Evolutionary conservation across 2,329 filamentous ascomycete genomes (phyloP).

Genomic region (Exophiala phaeomuriformis): DNA sequence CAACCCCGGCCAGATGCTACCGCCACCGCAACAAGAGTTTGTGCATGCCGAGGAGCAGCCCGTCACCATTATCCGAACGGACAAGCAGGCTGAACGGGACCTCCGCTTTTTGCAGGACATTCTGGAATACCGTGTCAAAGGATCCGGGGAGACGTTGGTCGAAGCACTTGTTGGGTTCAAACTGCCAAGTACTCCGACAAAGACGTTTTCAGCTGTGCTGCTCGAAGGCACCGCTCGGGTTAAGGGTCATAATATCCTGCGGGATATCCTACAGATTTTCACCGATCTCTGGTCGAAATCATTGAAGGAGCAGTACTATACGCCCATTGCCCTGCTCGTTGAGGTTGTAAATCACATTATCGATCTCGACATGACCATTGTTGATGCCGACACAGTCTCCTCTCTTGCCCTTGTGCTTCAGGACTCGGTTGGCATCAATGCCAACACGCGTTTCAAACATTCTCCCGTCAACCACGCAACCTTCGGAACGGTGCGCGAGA

Average conservation of each 20-base stretch:
- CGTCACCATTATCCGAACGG: conserved; percentile 13
- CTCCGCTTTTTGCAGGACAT: conserved; percentile 46
- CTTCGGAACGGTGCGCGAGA: conserved; percentile 35
- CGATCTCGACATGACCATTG: conserved; percentile 33
- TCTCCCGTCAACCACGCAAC: conserved; percentile 38
- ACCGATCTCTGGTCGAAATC: conserved; percentile 51
- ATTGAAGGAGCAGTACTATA: conserved; percentile 47
- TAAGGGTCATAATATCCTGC: conserved; percentile 40
- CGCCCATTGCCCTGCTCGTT: conserved; percentile 38
- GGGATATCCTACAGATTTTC: conserved; percentile 45
- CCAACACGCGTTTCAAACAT: conserved; percentile 44
- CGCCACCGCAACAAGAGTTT: conserved; percentile 27
- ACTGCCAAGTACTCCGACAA: conserved; percentile 47
- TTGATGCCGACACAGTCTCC: conserved; percentile 34
- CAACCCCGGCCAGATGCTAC: conserved; percentile 4
- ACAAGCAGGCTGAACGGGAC: conserved; percentile 28
- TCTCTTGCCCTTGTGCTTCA: conserved; percentile 38
- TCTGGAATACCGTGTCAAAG: conserved; percentile 48
- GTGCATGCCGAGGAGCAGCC: conserved; percentile 22
- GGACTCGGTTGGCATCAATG: conserved; percentile 48
- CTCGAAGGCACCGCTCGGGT: conserved; percentile 44
- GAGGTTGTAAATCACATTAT: conserved; percentile 37
- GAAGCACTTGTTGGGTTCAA: conserved; percentile 47
- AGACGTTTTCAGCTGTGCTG: conserved; percentile 48
- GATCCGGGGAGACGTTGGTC: conserved; percentile 44